phyloP scores from a whole-genome alignment of 306 rosid species.

The Prunus padus region DNA sequence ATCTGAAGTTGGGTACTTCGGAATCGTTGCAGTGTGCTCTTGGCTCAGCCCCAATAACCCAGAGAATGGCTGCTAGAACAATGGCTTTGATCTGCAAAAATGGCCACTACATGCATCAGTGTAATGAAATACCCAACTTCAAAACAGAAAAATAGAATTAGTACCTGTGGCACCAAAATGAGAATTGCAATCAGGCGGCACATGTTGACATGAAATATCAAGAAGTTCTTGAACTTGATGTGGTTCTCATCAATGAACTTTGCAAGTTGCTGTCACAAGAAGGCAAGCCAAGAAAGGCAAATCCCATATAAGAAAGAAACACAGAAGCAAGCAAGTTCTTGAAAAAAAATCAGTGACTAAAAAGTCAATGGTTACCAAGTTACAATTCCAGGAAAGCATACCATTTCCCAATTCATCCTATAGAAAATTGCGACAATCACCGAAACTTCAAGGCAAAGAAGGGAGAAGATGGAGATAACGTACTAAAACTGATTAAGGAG shows the following conservation, averaged over 20 bases:
- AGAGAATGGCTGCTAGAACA: constrained; percentile 25
- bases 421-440: constrained; percentile 30
- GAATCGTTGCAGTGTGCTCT: constrained; percentile 21
- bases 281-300: not conserved
- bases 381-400: constrained; percentile 27
- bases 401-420: constrained; percentile 42
- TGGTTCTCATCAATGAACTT: constrained; percentile 32
- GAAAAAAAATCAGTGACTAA: not conserved
- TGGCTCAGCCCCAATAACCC: constrained; percentile 32
- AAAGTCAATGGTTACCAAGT: not conserved
- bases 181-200: constrained; percentile 38
- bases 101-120: not conserved
- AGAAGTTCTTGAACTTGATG: constrained; percentile 27
- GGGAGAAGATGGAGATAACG: constrained; percentile 25
- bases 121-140: not conserved
- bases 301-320: not conserved
- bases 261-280: constrained; percentile 33
- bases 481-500: constrained; percentile 50
- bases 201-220: constrained; percentile 31
- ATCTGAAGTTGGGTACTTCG: constrained; percentile 23
- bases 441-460: constrained; percentile 35
- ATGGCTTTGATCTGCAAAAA: constrained; percentile 39
- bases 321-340: not conserved
- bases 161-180: constrained; percentile 55
- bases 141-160: no score